Evolutionary conservation across 345 rosid species (phyloP), one percentile per base, ranked within the genome.

Genomic region (Schrenkiella parvula): DNA sequence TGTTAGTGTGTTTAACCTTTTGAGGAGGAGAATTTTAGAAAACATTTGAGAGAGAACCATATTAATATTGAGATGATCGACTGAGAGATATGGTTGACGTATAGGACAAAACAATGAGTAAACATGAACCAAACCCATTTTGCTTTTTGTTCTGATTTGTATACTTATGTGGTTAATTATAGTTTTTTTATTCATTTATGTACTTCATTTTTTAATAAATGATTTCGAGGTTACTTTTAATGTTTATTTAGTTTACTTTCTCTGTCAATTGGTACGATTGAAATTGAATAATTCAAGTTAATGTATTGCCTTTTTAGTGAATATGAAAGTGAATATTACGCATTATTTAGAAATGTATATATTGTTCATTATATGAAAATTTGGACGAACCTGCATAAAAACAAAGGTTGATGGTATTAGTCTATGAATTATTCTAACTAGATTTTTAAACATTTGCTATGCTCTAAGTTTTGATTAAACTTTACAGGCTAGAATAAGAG

Each of bases 111-210:
- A 76, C 79, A 76, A 47, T 55, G 71, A 69, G 66, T 63, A 35
- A 76, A 76, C 79, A 76, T 70, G 7, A 70, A 76, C 74, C 79
- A 68, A 75, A 68, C 79, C 69, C 74, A 43, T 43, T 13, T 54
- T 28, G 46, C 66, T 75, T 75, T 75, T 68, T 75, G 73, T 75
- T 68, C 44, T n/a, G 46, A 67, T 53, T 67, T 38, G 17, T 39
- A 29, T 32, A 68, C 42, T 58, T 23, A 15, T 32, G 63, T 51
- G 68, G 37, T 60, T 31, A 38, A 48, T 5, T 31, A 51, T 21
- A 21, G 2, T 29, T 21, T 8, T 43, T 32, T 22, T 43, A 13
- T 17, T 35, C 57, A 34, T 47, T 47, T 38, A 29, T 13, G 28
- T 35, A 37, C 52, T 32, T 47, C 3, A n/a, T 60, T 31, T 21